Evolutionary conservation across 345 rosid genomes (phyloP).

Genomic region (Ceriops decandra): DNA sequence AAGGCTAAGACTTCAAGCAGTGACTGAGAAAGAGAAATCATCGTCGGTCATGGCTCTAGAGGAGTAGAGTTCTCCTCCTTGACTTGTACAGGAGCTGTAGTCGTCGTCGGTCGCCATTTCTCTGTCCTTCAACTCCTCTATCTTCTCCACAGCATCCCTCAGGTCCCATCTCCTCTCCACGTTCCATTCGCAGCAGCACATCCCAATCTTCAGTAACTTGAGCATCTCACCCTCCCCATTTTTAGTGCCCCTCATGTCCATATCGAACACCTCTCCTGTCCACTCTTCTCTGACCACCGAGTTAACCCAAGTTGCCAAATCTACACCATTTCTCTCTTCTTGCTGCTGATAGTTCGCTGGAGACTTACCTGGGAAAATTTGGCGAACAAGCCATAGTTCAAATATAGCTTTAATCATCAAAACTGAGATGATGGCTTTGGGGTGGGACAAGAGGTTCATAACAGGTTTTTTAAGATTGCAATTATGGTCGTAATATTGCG

Average conservation of each 20-base stretch:
- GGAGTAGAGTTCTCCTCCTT: constrained; percentile 44
- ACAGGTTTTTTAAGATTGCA: no score
- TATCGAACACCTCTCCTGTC: constrained; percentile 82
- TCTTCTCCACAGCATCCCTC: constrained; percentile 50
- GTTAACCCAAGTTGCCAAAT: constrained; percentile 73
- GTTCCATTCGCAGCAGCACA: constrained; percentile 81
- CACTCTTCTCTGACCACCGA: constrained; percentile 73
- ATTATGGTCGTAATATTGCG: no score
- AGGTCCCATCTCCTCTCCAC: constrained; percentile 65
- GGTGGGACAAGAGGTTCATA: no score
- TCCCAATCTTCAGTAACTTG: constrained; percentile 79
- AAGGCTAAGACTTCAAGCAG: constrained; percentile 9
- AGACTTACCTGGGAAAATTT: constrained; percentile 64
- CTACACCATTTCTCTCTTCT: constrained; percentile 48
- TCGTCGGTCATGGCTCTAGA: constrained; percentile 61
- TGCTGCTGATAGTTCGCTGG: constrained; percentile 16
- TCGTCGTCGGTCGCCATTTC: constrained; percentile 34
- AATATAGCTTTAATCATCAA: no score
- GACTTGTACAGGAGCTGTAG: constrained; percentile 59
- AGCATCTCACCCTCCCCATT: constrained; percentile 67
- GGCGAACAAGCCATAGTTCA: no score
- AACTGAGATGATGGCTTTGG: no score
- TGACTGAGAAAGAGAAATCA: constrained; percentile 46
- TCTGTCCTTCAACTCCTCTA: constrained; percentile 54
- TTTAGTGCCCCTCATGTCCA: constrained; percentile 58